These are phyloP conservation scores for Chenopodium formosanum DNA, from an alignment of 148 eudicot species.

Conservation along the genomic window DNA sequence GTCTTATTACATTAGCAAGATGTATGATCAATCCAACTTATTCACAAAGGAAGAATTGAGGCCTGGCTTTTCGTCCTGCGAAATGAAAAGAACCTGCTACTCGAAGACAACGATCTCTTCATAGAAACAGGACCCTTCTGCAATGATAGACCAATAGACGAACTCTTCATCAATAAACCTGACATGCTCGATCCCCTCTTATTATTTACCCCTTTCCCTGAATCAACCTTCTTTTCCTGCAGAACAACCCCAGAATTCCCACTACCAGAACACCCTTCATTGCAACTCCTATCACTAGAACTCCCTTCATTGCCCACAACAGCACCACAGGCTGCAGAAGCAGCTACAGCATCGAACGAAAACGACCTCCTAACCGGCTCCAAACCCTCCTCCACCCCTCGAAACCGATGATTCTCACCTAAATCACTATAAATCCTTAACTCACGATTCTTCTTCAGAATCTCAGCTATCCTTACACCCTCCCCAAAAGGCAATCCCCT, in stretches of 20 bases:
- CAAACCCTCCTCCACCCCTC: conserved; percentile 23
- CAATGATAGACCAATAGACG: conserved; percentile 40
- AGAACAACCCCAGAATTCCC: conserved; percentile 11
- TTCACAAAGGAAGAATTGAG: conserved; percentile 39
- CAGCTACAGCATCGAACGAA: conserved; percentile 46
- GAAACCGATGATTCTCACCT: conserved; percentile 36
- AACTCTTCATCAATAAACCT: conserved; percentile 33
- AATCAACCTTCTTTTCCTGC: conserved; percentile 9
- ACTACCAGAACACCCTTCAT: conserved; percentile 10
- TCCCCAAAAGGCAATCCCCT: conserved; percentile 27
- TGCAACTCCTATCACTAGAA: neutral
- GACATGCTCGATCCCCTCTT: conserved; percentile 35
- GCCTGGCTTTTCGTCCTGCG: conserved; percentile 50
- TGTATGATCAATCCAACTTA: neutral
- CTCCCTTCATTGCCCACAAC: conserved; percentile 14
- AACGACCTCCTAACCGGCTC: conserved; percentile 47
- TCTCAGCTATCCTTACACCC: conserved; percentile 22
- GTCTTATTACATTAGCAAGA: neutral
- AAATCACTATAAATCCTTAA: conserved; percentile 49
- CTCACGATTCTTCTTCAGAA: conserved; percentile 23
- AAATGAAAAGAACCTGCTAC: conserved; percentile 40
- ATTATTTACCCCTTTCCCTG: conserved; percentile 15
- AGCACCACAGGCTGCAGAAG: conserved; percentile 23
- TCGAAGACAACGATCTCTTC: conserved; percentile 58
- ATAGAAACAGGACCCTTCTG: conserved; percentile 45